Conservation (phyloP, 2,329 filamentous ascomycete species). For the Phaeosphaeriaceae sp. region DNA sequence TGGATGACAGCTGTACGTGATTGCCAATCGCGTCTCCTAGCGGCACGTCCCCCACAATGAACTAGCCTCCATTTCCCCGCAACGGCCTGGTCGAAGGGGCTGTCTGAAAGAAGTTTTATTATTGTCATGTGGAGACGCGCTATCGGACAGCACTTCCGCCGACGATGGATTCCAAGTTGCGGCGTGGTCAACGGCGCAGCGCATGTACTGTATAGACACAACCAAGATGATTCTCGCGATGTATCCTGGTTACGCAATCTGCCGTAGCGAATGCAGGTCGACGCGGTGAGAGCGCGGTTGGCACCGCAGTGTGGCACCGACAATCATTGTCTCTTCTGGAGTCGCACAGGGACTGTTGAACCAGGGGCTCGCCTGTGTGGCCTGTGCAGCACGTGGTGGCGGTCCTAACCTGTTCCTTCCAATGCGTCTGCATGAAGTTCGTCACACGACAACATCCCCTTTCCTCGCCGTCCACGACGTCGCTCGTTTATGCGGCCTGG, state of each 20-base stretch:
- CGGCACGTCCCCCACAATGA: constrained; percentile 28
- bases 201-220: neutral
- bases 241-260: constrained; percentile 13
- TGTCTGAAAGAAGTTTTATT: constrained; percentile 4
- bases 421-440: constrained; percentile 11
- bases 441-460: constrained; percentile 19
- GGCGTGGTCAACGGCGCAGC: constrained; percentile 7
- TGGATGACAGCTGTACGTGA: constrained; percentile 6
- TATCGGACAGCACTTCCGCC: constrained; percentile 10
- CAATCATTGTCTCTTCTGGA: constrained; percentile 20
- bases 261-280: constrained; percentile 7
- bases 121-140: neutral
- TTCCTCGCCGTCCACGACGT: constrained; percentile 3
- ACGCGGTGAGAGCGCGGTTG: constrained; percentile 17
- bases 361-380: constrained; percentile 5
- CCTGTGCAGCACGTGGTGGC: constrained; percentile 29
- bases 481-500: constrained; percentile 3
- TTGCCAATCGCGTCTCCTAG: constrained; percentile 9
- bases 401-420: constrained; percentile 11
- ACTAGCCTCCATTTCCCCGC: constrained; percentile 9
- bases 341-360: constrained; percentile 17
- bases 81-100: constrained; percentile 1
- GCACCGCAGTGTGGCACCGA: constrained; percentile 20
- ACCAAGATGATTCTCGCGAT: constrained; percentile 7
- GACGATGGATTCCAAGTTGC: constrained; percentile 2